phyloP scores from a whole-genome alignment of 2,329 filamentous ascomycete species.

The Rutstroemia sydowiana region DNA sequence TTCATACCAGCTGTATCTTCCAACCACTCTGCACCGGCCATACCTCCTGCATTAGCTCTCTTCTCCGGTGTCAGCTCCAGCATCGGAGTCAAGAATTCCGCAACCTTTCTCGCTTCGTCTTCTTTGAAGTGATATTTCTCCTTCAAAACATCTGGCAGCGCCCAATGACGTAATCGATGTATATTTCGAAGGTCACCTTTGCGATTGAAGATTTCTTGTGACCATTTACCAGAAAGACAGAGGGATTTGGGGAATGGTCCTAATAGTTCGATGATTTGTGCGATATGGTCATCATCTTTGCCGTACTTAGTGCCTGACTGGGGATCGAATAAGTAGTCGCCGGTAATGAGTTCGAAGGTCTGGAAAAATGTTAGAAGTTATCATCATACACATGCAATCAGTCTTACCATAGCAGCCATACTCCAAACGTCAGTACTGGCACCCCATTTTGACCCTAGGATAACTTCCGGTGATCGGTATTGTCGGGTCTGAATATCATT shows the following conservation, averaged over 20 bases:
- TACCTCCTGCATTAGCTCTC: slow-evolving; percentile 90
- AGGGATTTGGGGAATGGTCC: slow-evolving; percentile 89
- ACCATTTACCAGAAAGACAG: slow-evolving; percentile 92
- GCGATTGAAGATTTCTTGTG: slow-evolving; percentile 96
- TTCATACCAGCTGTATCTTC: slow-evolving; percentile 87
- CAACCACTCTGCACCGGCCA: slow-evolving; percentile 79
- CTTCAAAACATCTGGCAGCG: slow-evolving; percentile 79
- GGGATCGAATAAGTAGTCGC: slow-evolving; percentile 96
- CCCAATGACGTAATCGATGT: slow-evolving; percentile 92
- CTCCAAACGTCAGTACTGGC: slow-evolving; percentile 99
- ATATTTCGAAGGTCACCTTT: slow-evolving; percentile 97
- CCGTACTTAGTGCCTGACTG: slow-evolving; percentile 98
- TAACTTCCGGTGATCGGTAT: slow-evolving; percentile 95
- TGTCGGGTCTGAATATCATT: slow-evolving; percentile 98
- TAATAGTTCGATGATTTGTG: slow-evolving; percentile 95
- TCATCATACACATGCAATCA: neutral
- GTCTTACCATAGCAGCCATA: slow-evolving; percentile 93
- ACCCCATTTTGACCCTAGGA: slow-evolving; percentile 94
- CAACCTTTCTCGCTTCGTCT: slow-evolving; percentile 70
- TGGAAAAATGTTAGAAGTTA: slow-evolving; percentile 32
- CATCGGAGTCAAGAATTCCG: slow-evolving; percentile 84
- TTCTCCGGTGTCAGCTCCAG: slow-evolving; percentile 81
- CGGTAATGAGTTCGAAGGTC: slow-evolving; percentile 96
- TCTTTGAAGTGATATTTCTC: slow-evolving; percentile 96
- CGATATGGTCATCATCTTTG: slow-evolving; percentile 98